These are phyloP conservation scores for Naganishia liquefaciens DNA, from an alignment of 1,284 basidiomycete species.

Conservation along the genomic window DNA sequence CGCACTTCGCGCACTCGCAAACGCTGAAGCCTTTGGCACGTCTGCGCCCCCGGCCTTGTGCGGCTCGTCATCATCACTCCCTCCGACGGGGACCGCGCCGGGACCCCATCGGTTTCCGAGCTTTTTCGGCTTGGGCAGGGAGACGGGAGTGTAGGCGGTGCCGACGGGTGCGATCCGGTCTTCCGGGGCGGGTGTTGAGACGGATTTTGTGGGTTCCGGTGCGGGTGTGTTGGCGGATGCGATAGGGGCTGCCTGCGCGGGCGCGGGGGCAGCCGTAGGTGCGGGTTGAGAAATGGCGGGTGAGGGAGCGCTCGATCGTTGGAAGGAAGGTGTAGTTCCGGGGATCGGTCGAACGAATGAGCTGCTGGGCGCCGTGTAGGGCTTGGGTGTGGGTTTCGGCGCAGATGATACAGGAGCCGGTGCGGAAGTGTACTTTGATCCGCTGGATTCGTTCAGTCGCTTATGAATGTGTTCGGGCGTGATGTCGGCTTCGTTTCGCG, in stretches of 20 bases:
- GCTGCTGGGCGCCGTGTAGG: conserved; percentile 42
- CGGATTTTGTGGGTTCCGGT: conserved; percentile 37
- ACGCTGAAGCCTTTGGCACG: conserved; percentile 14
- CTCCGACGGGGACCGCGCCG: conserved; percentile 58
- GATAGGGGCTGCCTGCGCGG: conserved; percentile 54
- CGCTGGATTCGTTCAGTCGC: conserved; percentile 83
- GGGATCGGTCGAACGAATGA: conserved; percentile 28
- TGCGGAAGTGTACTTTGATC: conserved; percentile 70
- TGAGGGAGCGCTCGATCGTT: conserved; percentile 21
- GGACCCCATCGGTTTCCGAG: conserved; percentile 77
- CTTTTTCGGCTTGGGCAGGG: conserved; percentile 70
- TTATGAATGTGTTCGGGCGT: conserved; percentile 76
- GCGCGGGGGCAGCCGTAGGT: conserved; percentile 55
- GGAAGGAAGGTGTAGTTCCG: conserved; percentile 32
- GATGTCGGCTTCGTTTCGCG: conserved; percentile 90
- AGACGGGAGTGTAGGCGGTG: conserved; percentile 83
- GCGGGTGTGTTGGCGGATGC: conserved; percentile 57
- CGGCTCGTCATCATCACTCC: conserved; percentile 36
- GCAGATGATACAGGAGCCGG: conserved; percentile 11
- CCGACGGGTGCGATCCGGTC: conserved; percentile 80
- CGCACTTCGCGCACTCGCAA: conserved; percentile 14
- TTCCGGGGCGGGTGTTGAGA: conserved; percentile 57
- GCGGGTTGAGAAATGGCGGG: conserved; percentile 17
- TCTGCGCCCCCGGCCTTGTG: conserved; percentile 14
- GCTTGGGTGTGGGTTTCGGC: conserved; percentile 38